Percentiles rank a stretch among this genome's conserved stretches.
These are phyloP conservation scores for Coemansia sp. DNA, from an alignment of 192 early-diverging fungal species.

Conservation along the genomic window DNA sequence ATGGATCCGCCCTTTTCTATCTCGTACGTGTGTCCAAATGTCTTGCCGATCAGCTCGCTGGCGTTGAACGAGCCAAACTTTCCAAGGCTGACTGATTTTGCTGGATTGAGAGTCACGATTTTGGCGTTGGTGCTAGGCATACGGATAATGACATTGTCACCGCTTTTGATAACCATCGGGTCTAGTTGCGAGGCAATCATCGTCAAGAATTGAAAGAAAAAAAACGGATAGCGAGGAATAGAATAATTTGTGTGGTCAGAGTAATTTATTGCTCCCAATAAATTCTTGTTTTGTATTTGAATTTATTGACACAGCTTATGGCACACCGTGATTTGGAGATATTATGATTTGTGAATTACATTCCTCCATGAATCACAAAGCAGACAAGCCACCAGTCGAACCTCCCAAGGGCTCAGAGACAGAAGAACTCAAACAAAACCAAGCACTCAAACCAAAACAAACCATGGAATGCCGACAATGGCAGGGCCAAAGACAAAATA, in stretches of 20 bases:
- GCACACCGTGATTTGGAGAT: background rate
- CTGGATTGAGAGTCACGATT: slow-evolving; percentile 68
- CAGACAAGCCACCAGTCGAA: too few species aligned
- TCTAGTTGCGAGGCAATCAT: slow-evolving; percentile 35
- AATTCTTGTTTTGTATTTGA: background rate
- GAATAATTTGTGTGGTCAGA: background rate
- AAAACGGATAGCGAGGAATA: background rate
- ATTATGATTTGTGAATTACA: too few species aligned
- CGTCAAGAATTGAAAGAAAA: background rate
- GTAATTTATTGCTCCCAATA: too few species aligned
- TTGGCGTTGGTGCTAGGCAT: slow-evolving; percentile 89
- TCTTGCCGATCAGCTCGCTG: slow-evolving; percentile 67
- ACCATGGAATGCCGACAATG: too few species aligned
- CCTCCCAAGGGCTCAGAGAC: too few species aligned
- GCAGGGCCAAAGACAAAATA: too few species aligned
- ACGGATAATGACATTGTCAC: slow-evolving; percentile 73
- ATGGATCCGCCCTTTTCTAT: too few species aligned
- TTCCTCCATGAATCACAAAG: too few species aligned
- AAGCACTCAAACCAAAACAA: too few species aligned
- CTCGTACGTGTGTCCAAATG: slow-evolving; percentile 26
- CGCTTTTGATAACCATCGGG: slow-evolving; percentile 57
- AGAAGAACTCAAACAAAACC: too few species aligned
- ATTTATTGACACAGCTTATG: background rate
- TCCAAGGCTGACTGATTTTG: slow-evolving; percentile 72
- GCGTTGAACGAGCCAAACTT: slow-evolving; percentile 90